Evolutionary conservation across 768 basidiomycete genomes (phyloP), one percentile per base, ranked within the genome.

Genomic region (Austroboletus eburneus): DNA sequence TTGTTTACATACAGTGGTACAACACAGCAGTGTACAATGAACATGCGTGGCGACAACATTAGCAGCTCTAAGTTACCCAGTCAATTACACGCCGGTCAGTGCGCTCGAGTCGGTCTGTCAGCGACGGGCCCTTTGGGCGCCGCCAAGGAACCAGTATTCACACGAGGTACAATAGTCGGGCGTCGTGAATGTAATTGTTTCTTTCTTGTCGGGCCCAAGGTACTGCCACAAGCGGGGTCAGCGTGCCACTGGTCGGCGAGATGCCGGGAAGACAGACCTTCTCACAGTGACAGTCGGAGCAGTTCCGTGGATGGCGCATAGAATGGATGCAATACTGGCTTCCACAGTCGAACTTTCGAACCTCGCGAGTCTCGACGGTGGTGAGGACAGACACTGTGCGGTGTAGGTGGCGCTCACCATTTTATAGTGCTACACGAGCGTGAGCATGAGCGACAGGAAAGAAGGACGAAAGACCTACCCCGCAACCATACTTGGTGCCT

Each of bases 401-500:
- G 72, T 39, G 47, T 3, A 51, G 48, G 3, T 70, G 70, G 58
- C 69, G 71, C 79, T 56, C 46, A 84, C 83, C 57, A 81, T 75
- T 42, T 80, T 72, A 66, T 88, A 90, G 73, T 90, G 88, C 75
- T 78, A 52, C 42, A 50, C 20, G 37, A 36, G 56, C 39, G 42
- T 53, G 41, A 51, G 24, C 25, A 43, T 46, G 46, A 46, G 46
- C 47, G 9, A 12, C 10, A 39, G 32, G 17, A 34, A 43, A 13
- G 32, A 24, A 45, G 44, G 9, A 58, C 59, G 66, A 48, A 55
- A 62, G 20, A 54, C 58, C 65, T 65, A 58, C 65, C 62, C 87
- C 87, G 64, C 87, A 90, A 60, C 83, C 85, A 59, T 81, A 73
- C 70, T 81, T 80, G 51, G 77, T 81, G 53, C 83, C 87, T 75